Evolutionary conservation across 306 rosid genomes (phyloP).

Genomic region (Cucurbita ficifolia): DNA sequence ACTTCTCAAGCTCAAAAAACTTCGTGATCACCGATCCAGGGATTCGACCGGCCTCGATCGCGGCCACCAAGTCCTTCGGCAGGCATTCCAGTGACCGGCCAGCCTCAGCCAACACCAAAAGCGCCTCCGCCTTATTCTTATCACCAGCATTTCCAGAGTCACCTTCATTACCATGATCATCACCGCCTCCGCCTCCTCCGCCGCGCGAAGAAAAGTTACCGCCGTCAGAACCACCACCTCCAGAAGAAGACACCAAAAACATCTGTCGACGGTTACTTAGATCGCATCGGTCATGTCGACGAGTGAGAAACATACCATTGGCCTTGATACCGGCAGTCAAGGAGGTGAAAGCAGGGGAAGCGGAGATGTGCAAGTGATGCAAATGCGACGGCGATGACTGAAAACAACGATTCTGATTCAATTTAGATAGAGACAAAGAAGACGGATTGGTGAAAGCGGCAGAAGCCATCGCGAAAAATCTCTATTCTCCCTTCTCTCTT

Average conservation of each 20-base stretch:
- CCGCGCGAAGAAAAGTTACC: conserved; percentile 13
- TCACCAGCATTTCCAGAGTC: conserved; percentile 24
- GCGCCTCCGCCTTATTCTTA: conserved; percentile 31
- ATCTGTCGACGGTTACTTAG: neutral
- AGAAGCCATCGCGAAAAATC: conserved; percentile 46
- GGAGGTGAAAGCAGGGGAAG: neutral
- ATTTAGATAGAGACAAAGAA: conserved; percentile 18
- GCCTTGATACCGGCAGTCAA: conserved; percentile 10
- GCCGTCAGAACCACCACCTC: conserved; percentile 9
- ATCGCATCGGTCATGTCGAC: conserved; percentile 1
- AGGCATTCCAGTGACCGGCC: conserved; percentile 53
- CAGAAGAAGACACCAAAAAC: conserved; percentile 6
- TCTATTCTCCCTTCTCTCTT: neutral
- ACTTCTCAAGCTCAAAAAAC: conserved; percentile 61
- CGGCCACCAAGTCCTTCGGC: conserved; percentile 66
- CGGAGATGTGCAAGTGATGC: conserved; percentile 13
- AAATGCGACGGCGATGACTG: conserved; percentile 13
- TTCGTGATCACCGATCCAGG: conserved; percentile 57
- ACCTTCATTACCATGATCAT: conserved; percentile 13
- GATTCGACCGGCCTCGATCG: conserved; percentile 57
- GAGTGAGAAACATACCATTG: conserved; percentile 8
- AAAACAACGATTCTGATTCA: conserved; percentile 12
- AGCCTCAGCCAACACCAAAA: conserved; percentile 48
- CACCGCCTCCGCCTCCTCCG: conserved; percentile 18
- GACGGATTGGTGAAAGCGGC: conserved; percentile 29